phyloP scores from a whole-genome alignment of 2,329 filamentous ascomycete genomes.

The Seiridium cupressi region DNA sequence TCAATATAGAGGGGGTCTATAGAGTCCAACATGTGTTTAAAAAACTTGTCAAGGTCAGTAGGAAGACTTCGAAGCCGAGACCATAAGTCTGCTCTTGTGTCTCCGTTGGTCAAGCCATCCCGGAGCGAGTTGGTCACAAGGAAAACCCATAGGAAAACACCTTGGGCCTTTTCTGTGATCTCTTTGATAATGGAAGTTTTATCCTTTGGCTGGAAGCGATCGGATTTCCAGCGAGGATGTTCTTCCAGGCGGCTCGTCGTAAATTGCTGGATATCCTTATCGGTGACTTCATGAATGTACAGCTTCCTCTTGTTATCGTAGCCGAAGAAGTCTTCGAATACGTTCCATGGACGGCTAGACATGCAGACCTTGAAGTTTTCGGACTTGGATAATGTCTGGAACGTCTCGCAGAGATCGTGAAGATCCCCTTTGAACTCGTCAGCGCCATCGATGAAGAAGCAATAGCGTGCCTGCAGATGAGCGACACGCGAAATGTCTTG shows the following conservation, averaged over 20 bases:
- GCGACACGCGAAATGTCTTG: not conserved
- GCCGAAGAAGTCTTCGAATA: not conserved
- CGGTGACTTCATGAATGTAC: slow-evolving; percentile 1
- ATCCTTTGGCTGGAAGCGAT: too few relatives aligned
- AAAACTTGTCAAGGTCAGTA: too few relatives aligned
- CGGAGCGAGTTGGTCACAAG: not conserved
- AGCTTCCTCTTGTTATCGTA: not conserved
- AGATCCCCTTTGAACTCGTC: not conserved
- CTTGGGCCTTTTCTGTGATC: not conserved
- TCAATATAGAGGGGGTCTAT: too few relatives aligned
- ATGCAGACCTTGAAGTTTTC: not conserved
- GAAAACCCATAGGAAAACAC: slow-evolving; percentile 1
- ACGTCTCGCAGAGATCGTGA: not conserved
- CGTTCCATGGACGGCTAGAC: not conserved
- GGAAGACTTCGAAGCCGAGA: too few relatives aligned
- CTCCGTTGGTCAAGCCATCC: not conserved
- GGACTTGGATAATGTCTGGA: not conserved
- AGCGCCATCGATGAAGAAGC: slow-evolving; percentile 1
- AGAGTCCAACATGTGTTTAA: too few relatives aligned
- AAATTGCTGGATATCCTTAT: not conserved
- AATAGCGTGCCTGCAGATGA: not conserved
- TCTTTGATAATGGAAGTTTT: not conserved
- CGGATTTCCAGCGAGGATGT: too few relatives aligned
- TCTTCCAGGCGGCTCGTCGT: not conserved
- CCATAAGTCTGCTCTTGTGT: too few relatives aligned